Conservation (phyloP, 2,329 filamentous ascomycete species). For the Lachnellula cervina region DNA sequence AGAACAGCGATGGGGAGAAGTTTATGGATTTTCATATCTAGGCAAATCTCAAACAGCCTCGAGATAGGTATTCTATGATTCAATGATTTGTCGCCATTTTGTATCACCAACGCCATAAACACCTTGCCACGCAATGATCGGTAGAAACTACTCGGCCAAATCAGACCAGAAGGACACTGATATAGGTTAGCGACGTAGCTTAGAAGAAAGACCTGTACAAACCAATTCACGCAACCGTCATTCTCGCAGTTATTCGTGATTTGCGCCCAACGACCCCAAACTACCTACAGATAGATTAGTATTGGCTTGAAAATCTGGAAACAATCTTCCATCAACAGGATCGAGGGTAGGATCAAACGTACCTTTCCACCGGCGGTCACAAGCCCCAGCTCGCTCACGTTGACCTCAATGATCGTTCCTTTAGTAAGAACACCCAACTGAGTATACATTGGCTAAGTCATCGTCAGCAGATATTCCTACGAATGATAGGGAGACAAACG, state of each 20-base stretch:
- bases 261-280: slow-evolving; percentile 84
- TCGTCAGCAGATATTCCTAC: background rate
- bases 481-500: slow-evolving; percentile 4
- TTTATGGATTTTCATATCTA: background rate
- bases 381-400: slow-evolving; percentile 85
- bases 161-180: slow-evolving; percentile 24
- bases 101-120: slow-evolving; percentile 10
- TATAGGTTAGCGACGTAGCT: slow-evolving; percentile 1
- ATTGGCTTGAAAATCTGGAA: too few species aligned
- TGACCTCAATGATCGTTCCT: slow-evolving; percentile 83
- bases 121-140: slow-evolving; percentile 15
- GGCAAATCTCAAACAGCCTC: background rate
- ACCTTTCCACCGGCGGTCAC: slow-evolving; percentile 82
- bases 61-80: background rate
- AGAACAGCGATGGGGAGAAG: too few species aligned
- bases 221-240: slow-evolving; percentile 56
- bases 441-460: slow-evolving; percentile 68
- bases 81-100: background rate
- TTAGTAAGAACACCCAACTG: slow-evolving; percentile 78
- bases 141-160: background rate
- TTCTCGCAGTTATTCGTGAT: slow-evolving; percentile 56
- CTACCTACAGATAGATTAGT: slow-evolving; percentile 43
- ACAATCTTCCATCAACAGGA: too few species aligned
- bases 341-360: too few species aligned
- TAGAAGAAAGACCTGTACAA: background rate